Evolutionary conservation across 345 rosid genomes (phyloP), one percentile per base, ranked within the genome.

Genomic region (Geranium brycei): DNA sequence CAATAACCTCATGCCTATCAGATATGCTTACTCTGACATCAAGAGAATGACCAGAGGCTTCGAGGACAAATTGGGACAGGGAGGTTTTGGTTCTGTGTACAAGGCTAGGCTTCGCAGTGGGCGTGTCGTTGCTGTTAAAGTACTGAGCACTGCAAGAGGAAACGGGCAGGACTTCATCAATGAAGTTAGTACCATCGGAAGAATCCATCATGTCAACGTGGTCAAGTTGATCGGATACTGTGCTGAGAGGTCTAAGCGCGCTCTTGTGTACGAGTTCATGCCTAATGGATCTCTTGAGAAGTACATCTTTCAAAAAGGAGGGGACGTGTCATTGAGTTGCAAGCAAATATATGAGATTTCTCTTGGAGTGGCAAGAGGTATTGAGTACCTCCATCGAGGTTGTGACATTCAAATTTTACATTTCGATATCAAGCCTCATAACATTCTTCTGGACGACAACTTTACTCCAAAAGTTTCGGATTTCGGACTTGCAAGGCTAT

Each of bases 201-300:
- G 28, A 23, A 23, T 23, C 23, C 62, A 60, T 28, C 62, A 60
- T 60, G 35, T 28, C 15, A 60, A 60, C 23, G 38, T 60, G 15
- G 62, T 60, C 4, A 23, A 23, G 28, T 23, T 23, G 28, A 23
- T 23, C 28, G 28, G 28, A 23, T 23, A 23, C 2, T 23, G 28
- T 23, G 28, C 16, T 56, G 13, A n/a, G 55, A 57, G 61, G 11
- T 67, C 19, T 13, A 17, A 17, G 11, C 17, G 40, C 0, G 19
- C 60, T 38, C 58, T 58, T 0, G 7, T 67, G 28, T 23, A 17
- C 17, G 40, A 1, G 19, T 67, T 38, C 58, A 57, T 1, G 7
- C 53, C 71, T 0, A 72, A 72, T 32, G 75, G 68, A 5, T 72
- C 75, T 13, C 19, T 73, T 7, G 72, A 72, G 10, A 63, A 59